These are phyloP conservation scores for Pachyrhizus erosus DNA, from an alignment of 306 rosid species.

Conservation along the genomic window DNA sequence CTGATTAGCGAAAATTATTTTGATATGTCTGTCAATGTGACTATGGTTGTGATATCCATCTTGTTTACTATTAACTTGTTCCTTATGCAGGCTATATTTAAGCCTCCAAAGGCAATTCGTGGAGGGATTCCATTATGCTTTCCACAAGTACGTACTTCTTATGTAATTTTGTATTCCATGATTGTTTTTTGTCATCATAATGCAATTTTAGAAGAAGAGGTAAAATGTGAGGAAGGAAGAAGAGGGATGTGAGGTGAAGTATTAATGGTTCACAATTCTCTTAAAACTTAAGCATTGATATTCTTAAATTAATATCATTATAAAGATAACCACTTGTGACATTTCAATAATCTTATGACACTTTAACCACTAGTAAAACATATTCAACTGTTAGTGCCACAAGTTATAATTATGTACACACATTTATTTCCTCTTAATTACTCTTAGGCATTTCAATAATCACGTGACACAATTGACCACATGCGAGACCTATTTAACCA, in stretches of 20 bases:
- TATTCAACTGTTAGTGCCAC: neutral
- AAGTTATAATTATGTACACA: neutral
- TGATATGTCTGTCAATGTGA: neutral
- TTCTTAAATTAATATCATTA: neutral
- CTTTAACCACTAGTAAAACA: neutral
- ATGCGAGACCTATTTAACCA: neutral
- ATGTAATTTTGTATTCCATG: constrained; percentile 37
- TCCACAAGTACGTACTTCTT: constrained; percentile 82
- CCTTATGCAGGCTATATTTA: constrained; percentile 78
- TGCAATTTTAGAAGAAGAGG: neutral
- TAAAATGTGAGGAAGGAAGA: neutral
- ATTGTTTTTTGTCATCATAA: constrained; percentile 39
- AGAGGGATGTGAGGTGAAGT: constrained; percentile 24
- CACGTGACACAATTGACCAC: neutral
- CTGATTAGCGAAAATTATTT: neutral
- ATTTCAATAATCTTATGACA: neutral
- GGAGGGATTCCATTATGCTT: constrained; percentile 99
- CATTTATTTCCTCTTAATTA: neutral
- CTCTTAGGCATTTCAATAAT: neutral
- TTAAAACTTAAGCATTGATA: constrained; percentile 16
- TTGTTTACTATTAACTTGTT: constrained; percentile 5
- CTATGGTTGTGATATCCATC: constrained; percentile 22
- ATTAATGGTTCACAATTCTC: constrained; percentile 3
- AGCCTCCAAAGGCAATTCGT: constrained; percentile 89
- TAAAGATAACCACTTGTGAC: neutral